A percentile compares a stretch with the other conserved stretches of the same genome.
These are phyloP conservation scores for Yarrowia sp. DNA, from an alignment of 805 yeast genomes.

Conservation along the genomic window DNA sequence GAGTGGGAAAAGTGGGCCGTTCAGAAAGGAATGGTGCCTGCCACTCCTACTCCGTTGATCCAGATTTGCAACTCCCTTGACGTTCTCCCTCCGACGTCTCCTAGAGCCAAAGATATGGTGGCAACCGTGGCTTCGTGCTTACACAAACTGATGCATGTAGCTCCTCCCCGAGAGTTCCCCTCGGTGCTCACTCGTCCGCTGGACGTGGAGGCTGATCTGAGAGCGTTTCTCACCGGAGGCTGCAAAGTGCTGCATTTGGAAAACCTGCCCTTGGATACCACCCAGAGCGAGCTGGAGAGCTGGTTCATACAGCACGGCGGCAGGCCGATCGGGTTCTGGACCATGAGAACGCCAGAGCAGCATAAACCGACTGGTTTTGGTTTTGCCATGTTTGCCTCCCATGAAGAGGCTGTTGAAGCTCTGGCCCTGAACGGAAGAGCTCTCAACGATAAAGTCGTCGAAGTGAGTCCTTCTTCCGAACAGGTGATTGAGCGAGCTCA, in stretches of 20 bases:
- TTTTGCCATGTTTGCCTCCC: slow-evolving; percentile 82
- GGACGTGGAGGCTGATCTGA: slow-evolving; percentile 76
- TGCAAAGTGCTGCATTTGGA: slow-evolving; percentile 80
- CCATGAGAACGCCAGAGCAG: slow-evolving; percentile 68
- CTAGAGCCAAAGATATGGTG: slow-evolving; percentile 58
- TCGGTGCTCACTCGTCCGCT: slow-evolving; percentile 73
- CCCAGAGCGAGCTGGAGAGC: slow-evolving; percentile 86
- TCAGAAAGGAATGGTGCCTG: slow-evolving; percentile 42
- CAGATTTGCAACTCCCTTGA: slow-evolving; percentile 47
- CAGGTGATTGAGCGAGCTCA: slow-evolving; percentile 80
- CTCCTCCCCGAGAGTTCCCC: slow-evolving; percentile 60
- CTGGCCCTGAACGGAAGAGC: slow-evolving; percentile 80
- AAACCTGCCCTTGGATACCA: slow-evolving; percentile 84
- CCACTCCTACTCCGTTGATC: slow-evolving; percentile 55
- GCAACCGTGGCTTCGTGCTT: slow-evolving; percentile 41
- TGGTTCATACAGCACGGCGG: slow-evolving; percentile 92
- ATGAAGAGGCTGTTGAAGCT: slow-evolving; percentile 84
- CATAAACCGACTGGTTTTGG: slow-evolving; percentile 68
- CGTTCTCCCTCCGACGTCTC: slow-evolving; percentile 50
- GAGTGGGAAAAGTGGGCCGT: slow-evolving; percentile 76
- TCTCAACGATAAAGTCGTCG: slow-evolving; percentile 74
- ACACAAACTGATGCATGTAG: slow-evolving; percentile 55
- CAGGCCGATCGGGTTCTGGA: slow-evolving; percentile 89
- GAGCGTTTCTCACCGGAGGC: slow-evolving; percentile 69
- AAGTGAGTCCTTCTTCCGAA: slow-evolving; percentile 85